Base-by-base conservation (phyloP, 2,329 filamentous ascomycete species). In the Sarocladiaceae sp. region DNA sequence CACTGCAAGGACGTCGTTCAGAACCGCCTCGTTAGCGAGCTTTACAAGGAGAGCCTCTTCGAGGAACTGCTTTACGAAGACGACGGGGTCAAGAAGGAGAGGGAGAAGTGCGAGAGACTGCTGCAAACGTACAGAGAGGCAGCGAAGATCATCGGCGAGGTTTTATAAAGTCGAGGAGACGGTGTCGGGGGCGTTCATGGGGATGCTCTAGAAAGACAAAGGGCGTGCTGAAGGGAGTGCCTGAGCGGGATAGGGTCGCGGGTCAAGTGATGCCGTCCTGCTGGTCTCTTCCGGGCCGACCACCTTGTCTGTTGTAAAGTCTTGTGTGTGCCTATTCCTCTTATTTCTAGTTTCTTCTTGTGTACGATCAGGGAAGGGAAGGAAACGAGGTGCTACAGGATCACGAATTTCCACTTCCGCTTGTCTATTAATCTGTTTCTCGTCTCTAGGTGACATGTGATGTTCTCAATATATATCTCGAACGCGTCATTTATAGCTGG, bases 1-100 rank as follows among this genome's bases (percentile, higher is more conserved):
- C 88, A 96, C 71, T 95, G 88, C 69, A 96, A 97, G 65, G 93
- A 98, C 54, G 91, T 91, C 11, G 90, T 98, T 24, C 93, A 98
- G 66, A 98, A 98, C 66, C 80, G 93, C 35, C 80, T 98, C 6
- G 93, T 98, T 46, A 95, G 87, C 61, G 88, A 95, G 63, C 74
- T 98, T 42, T 98, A 98, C 74, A 91, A 88, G 66, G 93, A 97
- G 64, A 69, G 81, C 26, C 70, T 95, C 26, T 97, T 97, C 57
- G 82, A 89, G 55, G 91, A 98, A 62, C 76, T 98, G 45, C 73
- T 98, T 31, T 97, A 98, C 66, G 93, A 98, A 65, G 93, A 98
- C 59, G 93, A 98, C 60, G 88, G 82, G 18, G 91, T 98, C 62
- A 96, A 97, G 76, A 90, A 89, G 59, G 91, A 97, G 69, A 82